These are phyloP conservation scores for Gossypium mustelinum DNA, from an alignment of 345 rosid genomes.

Conservation along the genomic window DNA sequence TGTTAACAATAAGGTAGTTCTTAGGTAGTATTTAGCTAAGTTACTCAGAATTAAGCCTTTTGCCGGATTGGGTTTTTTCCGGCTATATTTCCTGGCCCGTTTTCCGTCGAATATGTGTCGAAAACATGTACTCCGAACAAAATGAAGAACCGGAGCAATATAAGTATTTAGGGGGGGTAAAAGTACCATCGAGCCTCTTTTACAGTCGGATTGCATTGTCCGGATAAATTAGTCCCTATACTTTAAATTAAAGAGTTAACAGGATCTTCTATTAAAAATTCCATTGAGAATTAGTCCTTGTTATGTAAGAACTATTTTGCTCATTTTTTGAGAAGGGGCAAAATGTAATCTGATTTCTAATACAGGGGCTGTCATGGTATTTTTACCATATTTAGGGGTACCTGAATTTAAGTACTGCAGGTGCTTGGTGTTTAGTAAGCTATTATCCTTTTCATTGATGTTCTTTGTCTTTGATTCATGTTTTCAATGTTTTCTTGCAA, in stretches of 20 bases:
- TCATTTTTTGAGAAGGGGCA: too few species aligned
- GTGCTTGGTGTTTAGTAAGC: neutral
- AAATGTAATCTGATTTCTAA: too few species aligned
- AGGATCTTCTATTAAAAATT: too few species aligned
- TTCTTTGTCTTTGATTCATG: slow-evolving; percentile 18
- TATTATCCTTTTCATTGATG: neutral
- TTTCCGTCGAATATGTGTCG: neutral
- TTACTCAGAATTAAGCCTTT: neutral
- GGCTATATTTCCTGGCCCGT: neutral
- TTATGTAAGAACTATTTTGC: too few species aligned
- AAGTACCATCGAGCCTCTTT: too few species aligned
- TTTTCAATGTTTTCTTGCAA: slow-evolving; percentile 11
- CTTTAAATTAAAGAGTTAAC: too few species aligned
- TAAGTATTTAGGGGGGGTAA: too few species aligned
- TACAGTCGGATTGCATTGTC: too few species aligned
- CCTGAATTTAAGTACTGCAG: neutral
- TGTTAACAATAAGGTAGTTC: neutral
- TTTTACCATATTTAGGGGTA: too few species aligned
- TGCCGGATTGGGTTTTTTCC: neutral
- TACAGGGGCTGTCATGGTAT: too few species aligned
- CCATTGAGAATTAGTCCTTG: too few species aligned
- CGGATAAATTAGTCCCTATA: too few species aligned
- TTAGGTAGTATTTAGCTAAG: neutral
- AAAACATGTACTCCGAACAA: neutral
- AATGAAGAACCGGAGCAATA: neutral